These are phyloP conservation scores for Aspergillus ibericus DNA, from an alignment of 2,329 filamentous ascomycete genomes.

Conservation along the genomic window DNA sequence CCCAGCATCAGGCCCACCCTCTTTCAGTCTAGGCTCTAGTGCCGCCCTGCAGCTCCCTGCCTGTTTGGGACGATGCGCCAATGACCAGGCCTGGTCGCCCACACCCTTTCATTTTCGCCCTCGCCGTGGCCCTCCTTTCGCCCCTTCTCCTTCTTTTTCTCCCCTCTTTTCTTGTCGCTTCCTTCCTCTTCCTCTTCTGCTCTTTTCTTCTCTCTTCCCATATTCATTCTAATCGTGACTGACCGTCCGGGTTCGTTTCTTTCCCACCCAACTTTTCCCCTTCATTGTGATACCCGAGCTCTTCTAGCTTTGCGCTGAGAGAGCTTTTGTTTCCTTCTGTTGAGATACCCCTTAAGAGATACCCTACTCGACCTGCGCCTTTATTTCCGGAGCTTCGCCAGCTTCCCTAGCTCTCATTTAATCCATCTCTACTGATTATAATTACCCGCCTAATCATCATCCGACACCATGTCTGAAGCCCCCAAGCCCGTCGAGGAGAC, in stretches of 20 bases:
- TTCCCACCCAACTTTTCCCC: conserved; percentile 20
- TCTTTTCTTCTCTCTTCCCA: conserved; percentile 19
- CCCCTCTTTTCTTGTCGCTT: conserved; percentile 29
- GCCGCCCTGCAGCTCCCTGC: conserved; percentile 28
- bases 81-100: conserved; percentile 10
- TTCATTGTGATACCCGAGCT: conserved; percentile 43
- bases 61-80: conserved; percentile 16
- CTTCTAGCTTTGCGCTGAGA: conserved; percentile 33
- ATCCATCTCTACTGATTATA: conserved; percentile 20
- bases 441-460: conserved; percentile 21
- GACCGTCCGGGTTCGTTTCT: conserved; percentile 24
- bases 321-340: conserved; percentile 33
- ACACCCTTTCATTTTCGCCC: conserved; percentile 17
- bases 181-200: conserved; percentile 27
- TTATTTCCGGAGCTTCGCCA: conserved; percentile 20
- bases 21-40: conserved; percentile 16
- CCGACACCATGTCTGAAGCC: conserved; percentile 67
- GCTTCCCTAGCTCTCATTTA: conserved; percentile 21
- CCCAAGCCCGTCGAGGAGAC: conserved; percentile 69
- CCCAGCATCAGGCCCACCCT: conserved; percentile 4
- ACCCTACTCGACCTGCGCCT: conserved; percentile 20
- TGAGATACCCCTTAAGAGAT: conserved; percentile 37
- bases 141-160: conserved; percentile 21
- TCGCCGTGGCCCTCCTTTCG: conserved; percentile 7
- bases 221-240: conserved; percentile 23